A percentile compares a stretch with the other conserved stretches of the same genome.
Conservation (phyloP, 2,329 filamentous ascomycete genomes). For the Neonectria faginata region DNA sequence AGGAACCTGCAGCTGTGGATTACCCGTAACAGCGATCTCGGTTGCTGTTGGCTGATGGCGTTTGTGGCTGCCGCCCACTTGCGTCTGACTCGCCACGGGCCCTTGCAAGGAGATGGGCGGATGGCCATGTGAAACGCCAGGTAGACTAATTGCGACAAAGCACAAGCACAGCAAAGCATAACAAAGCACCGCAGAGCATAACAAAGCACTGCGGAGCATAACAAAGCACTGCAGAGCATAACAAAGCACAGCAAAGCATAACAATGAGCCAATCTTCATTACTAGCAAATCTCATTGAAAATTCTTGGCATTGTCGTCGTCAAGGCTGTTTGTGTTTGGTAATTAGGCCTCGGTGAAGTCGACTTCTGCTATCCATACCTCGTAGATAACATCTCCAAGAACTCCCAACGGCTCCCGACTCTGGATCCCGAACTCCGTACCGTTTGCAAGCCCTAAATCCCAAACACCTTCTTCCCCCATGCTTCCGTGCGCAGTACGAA, state of each 20-base stretch:
- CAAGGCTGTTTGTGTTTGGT: too few species aligned
- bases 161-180: neutral
- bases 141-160: constrained; percentile 7
- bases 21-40: neutral
- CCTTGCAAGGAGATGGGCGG: constrained; percentile 17
- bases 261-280: neutral
- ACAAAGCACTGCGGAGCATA: neutral
- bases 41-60: neutral
- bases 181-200: neutral
- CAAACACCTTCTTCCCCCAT: constrained; percentile 22
- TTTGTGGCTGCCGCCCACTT: constrained; percentile 9
- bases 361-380: too few species aligned
- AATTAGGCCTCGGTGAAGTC: neutral
- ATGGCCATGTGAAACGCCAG: constrained; percentile 20
- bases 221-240: neutral
- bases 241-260: neutral
- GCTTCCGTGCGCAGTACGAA: neutral
- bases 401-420: neutral
- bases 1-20: constrained; percentile 19
- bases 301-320: constrained; percentile 2
- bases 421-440: constrained; percentile 6
- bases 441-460: neutral
- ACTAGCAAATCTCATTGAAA: neutral
- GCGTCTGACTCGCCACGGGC: constrained; percentile 19
- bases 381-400: neutral